Percentiles rank a stretch among this genome's conserved stretches.
phyloP scores from a whole-genome alignment of 1,139 yeast genomes.

The Pneumocystis jirovecii region DNA sequence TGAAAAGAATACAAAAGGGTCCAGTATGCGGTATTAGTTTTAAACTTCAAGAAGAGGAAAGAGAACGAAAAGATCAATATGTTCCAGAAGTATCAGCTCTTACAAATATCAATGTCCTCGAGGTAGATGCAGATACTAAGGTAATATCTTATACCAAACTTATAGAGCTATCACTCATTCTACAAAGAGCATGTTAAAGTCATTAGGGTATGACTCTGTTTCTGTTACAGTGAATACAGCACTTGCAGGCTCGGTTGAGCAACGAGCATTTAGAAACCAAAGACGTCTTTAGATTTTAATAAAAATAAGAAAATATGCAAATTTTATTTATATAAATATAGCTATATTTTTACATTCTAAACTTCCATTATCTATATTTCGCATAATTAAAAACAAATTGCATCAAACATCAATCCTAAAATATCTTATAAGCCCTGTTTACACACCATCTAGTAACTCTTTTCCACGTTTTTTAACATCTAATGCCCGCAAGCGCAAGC shows the following conservation, averaged over 20 bases:
- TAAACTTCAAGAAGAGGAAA: constrained; percentile 99
- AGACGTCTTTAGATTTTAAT: not conserved
- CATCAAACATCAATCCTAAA: not conserved
- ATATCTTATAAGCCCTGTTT: not conserved
- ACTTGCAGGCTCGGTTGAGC: not conserved
- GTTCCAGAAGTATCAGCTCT: constrained; percentile 99
- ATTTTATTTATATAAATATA: not conserved
- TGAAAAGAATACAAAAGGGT: constrained; percentile 99
- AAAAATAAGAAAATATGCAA: not conserved
- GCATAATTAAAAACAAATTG: not conserved
- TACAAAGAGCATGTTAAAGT: constrained; percentile 53
- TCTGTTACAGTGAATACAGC: constrained; percentile 39
- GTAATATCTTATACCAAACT: constrained; percentile 20
- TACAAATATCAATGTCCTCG: constrained; percentile 93
- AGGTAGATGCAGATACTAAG: constrained; percentile 96
- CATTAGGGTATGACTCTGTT: constrained; percentile 82
- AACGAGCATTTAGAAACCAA: not conserved
- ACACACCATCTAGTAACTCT: not conserved
- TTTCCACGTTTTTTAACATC: not conserved
- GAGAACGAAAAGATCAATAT: constrained; percentile 99
- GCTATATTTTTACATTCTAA: not conserved
- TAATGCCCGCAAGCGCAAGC: not conserved
- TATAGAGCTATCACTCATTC: not conserved
- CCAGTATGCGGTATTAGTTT: constrained; percentile 99
- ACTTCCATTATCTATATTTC: not conserved